These are phyloP conservation scores for Trypanosoma brucei DNA, from an alignment of 208 protist species.

Conservation along the genomic window DNA sequence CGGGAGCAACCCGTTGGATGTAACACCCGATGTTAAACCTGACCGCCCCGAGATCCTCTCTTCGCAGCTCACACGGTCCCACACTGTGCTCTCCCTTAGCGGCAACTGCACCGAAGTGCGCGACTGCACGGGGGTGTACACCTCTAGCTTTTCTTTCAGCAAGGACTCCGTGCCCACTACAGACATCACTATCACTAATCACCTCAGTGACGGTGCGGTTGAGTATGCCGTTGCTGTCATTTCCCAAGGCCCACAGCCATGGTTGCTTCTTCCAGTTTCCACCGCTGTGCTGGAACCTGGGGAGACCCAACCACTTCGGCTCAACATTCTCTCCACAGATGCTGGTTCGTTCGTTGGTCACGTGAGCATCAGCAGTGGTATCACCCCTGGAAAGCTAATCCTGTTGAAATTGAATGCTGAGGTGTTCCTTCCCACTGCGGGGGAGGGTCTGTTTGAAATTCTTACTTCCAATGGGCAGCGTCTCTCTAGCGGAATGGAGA, in stretches of 20 bases:
- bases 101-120: conserved; percentile 48
- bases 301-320: conserved; percentile 66
- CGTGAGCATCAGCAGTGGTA: conserved; percentile 62
- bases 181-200: conserved; percentile 68
- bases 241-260: conserved; percentile 76
- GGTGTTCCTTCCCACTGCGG: conserved; percentile 56
- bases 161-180: conserved; percentile 59
- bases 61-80: background rate
- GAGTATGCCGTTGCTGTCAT: conserved; percentile 63
- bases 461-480: conserved; percentile 37
- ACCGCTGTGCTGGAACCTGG: conserved; percentile 44
- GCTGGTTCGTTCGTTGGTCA: conserved; percentile 80
- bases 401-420: conserved; percentile 78
- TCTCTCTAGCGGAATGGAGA: conserved; percentile 27
- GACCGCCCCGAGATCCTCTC: background rate
- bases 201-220: conserved; percentile 39
- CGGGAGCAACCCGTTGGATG: no score
- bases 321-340: conserved; percentile 67
- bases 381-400: conserved; percentile 52
- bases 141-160: conserved; percentile 53
- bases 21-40: no score
- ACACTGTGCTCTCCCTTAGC: conserved; percentile 44
- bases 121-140: conserved; percentile 53
- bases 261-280: conserved; percentile 54
- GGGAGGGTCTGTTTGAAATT: conserved; percentile 78